Percentiles rank a stretch among this genome's conserved stretches.
Conservation (phyloP, 1,139 yeast genomes). For the Diutina neorugosa region DNA sequence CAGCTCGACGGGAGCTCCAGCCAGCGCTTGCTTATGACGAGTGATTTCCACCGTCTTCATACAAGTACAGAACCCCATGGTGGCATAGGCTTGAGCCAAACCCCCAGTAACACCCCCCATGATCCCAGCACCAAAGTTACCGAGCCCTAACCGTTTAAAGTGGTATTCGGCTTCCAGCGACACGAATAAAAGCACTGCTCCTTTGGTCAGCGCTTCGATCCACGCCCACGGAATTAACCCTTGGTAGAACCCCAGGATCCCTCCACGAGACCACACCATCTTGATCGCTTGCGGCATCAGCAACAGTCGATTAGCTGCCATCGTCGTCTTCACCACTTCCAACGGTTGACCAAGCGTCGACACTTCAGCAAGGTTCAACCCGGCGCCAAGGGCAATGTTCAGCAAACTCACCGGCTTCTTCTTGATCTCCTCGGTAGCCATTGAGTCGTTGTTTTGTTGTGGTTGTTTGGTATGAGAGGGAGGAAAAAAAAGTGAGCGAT, state of each 20-base stretch:
- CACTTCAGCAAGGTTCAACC: slow-evolving; percentile 82
- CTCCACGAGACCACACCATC: slow-evolving; percentile 89
- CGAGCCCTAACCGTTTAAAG: slow-evolving; percentile 51
- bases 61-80: slow-evolving; percentile 97
- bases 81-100: slow-evolving; percentile 86
- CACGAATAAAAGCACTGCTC: slow-evolving; percentile 91
- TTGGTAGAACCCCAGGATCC: slow-evolving; percentile 82
- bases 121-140: slow-evolving; percentile 75
- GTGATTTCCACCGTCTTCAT: slow-evolving; percentile 98
- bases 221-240: slow-evolving; percentile 99
- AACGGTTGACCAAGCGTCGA: slow-evolving; percentile 94
- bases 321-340: slow-evolving; percentile 91
- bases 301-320: slow-evolving; percentile 89
- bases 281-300: slow-evolving; percentile 55
- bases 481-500: background rate
- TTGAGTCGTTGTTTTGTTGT: background rate
- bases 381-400: slow-evolving; percentile 89
- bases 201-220: slow-evolving; percentile 98
- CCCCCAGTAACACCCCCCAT: slow-evolving; percentile 96
- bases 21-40: slow-evolving; percentile 64
- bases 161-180: slow-evolving; percentile 86
- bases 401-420: slow-evolving; percentile 85
- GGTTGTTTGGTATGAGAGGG: background rate
- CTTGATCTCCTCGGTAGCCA: slow-evolving; percentile 19
- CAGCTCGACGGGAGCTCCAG: slow-evolving; percentile 60